A percentile compares a stretch with the other conserved stretches of the same genome.
phyloP scores from a whole-genome alignment of 129 eudicot species.

The Flaveria robusta region DNA sequence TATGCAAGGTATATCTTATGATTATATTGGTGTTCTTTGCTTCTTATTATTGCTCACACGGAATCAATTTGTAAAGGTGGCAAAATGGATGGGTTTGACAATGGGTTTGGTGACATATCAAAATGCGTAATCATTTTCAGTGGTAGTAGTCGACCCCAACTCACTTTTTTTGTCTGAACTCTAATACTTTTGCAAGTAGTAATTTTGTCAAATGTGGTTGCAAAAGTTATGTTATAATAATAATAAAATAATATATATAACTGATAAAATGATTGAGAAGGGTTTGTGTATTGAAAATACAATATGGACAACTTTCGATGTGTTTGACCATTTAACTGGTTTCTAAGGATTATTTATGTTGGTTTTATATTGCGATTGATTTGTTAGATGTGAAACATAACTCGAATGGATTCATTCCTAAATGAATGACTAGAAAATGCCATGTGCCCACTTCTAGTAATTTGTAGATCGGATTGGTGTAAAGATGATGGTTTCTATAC shows the following conservation, averaged over 20 bases:
- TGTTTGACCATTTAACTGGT: not conserved
- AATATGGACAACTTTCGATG: not conserved
- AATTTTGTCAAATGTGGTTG: not conserved
- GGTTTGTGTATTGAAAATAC: not conserved
- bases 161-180: too few species aligned
- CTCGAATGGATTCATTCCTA: too few species aligned
- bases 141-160: not conserved
- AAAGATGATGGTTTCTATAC: not conserved
- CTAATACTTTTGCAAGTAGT: not conserved
- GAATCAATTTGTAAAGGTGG: slow-evolving; percentile 3
- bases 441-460: too few species aligned
- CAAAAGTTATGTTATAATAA: not conserved
- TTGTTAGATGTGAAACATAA: not conserved
- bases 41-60: slow-evolving; percentile 17
- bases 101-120: not conserved
- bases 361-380: not conserved
- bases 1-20: slow-evolving; percentile 57
- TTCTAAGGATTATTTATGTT: not conserved
- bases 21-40: not conserved
- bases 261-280: not conserved
- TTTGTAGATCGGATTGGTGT: not conserved
- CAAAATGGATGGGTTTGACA: not conserved
- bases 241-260: not conserved
- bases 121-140: not conserved
- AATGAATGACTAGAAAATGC: too few species aligned